These are phyloP conservation scores for Talaromyces funiculosus DNA, from an alignment of 2,329 filamentous ascomycete genomes.

Conservation along the genomic window DNA sequence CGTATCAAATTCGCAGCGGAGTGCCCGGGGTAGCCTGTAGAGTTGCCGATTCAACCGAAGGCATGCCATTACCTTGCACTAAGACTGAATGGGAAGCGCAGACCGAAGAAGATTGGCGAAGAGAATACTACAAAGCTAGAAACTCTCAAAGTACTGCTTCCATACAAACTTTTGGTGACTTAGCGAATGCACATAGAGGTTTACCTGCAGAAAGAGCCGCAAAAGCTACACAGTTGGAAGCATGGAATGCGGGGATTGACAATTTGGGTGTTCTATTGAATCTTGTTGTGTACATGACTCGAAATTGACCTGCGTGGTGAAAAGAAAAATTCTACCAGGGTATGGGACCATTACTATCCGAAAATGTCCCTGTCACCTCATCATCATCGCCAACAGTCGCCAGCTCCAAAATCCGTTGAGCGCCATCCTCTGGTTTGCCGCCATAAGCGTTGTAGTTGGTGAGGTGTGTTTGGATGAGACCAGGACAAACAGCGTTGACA, in stretches of 20 bases:
- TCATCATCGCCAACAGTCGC: conserved; percentile 11
- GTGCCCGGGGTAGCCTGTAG: background rate
- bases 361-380: conserved; percentile 11
- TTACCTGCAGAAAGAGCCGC: background rate
- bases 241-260: conserved; percentile 11
- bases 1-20: conserved; percentile 8
- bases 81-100: conserved; percentile 13
- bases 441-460: background rate
- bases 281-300: conserved; percentile 7
- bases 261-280: conserved; percentile 12
- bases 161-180: conserved; percentile 4
- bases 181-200: conserved; percentile 3
- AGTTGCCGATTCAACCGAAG: background rate
- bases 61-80: conserved; percentile 6
- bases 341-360: conserved; percentile 2
- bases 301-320: background rate
- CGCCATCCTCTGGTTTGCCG: conserved; percentile 3
- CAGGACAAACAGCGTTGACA: conserved; percentile 10
- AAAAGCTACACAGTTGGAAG: conserved; percentile 10
- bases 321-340: background rate
- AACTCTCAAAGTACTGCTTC: conserved; percentile 3
- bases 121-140: conserved; percentile 2
- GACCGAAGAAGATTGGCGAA: conserved; percentile 10
- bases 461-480: conserved; percentile 10
- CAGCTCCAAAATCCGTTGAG: conserved; percentile 8